These are phyloP conservation scores for Vaccinium vitisidaea DNA, from an alignment of 148 eudicot species.

Conservation along the genomic window DNA sequence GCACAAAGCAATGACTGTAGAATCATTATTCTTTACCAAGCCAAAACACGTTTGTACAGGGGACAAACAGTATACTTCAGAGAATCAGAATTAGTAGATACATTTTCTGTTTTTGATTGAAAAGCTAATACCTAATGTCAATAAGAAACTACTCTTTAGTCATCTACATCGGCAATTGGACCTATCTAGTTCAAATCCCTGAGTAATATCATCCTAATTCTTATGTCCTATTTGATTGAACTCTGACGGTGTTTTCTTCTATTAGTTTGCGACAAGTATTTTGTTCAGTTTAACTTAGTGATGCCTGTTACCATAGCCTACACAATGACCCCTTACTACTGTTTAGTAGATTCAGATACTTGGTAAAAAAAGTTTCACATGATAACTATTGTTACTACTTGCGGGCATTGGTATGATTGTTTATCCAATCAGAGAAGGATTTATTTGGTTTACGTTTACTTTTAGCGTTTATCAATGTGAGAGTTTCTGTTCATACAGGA, in stretches of 20 bases:
- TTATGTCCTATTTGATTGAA: neutral
- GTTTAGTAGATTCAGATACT: neutral
- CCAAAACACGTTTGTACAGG: neutral
- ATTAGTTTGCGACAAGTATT: neutral
- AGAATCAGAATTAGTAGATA: neutral
- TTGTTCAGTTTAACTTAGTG: neutral
- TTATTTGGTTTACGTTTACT: neutral
- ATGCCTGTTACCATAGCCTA: neutral
- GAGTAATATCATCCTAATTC: neutral
- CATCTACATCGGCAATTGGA: neutral
- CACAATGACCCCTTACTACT: neutral
- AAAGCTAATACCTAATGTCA: neutral
- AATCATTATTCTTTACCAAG: neutral
- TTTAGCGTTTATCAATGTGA: constrained; percentile 11
- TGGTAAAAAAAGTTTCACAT: neutral
- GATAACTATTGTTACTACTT: neutral
- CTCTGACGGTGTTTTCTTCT: neutral
- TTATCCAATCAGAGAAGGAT: neutral
- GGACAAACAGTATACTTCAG: constrained; percentile 3
- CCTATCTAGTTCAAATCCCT: neutral
- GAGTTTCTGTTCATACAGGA: constrained; percentile 56
- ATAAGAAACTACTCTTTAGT: neutral
- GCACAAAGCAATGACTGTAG: neutral
- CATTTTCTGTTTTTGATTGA: neutral
- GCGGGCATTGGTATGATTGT: neutral